Evolutionary conservation across 2,329 filamentous ascomycete genomes (phyloP), one percentile per base, ranked within the genome.

Genomic region (Clonostachys byssicola): DNA sequence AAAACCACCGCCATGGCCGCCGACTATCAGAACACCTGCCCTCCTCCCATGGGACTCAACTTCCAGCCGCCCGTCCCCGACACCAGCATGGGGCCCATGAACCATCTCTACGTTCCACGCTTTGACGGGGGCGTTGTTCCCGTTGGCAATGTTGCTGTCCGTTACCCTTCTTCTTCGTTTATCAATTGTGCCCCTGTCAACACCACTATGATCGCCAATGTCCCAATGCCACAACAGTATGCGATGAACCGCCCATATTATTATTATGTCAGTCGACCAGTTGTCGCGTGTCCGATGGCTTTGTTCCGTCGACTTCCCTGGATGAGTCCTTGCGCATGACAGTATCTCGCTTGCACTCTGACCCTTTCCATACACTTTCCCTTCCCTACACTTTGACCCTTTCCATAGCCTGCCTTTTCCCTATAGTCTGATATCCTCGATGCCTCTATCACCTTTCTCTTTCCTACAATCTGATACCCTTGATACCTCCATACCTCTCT

Each of bases 11-110:
- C 54, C 51, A 69, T 67, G 67, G 65, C 63, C 45, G 64, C 63
- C 46, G 65, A 67, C 49, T 75, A 77, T 54, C 63, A 65, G 51
- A 71, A 71, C 53, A 52, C 64, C n/a, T 33, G 16, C n/a, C 58
- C 54, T n/a, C 66, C 69, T 40, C 60, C 65, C 33, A 57, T 57
- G 43, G 74, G 74, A 46, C 59, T 76, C 44, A 73, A 78, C 59
- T 83, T 77, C 55, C 76, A 83, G 56, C 81, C 80, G 1, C 79
- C 76, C 30, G 77, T 80, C 14, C 77, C 78, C 5, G 77, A 81
- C 53, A 81, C 78, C 14, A 75, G 74, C 40, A 70, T 73, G 57
- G 81, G 80, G 5, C 73, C 77, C 3, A 76, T 77, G 48, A 57
- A 70, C 30, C 78, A 84, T 52, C 70, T 72, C 17, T 83, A 81